Evolutionary conservation across 2,329 filamentous ascomycete genomes (phyloP).

Genomic region (Thielaviopsis musarum): DNA sequence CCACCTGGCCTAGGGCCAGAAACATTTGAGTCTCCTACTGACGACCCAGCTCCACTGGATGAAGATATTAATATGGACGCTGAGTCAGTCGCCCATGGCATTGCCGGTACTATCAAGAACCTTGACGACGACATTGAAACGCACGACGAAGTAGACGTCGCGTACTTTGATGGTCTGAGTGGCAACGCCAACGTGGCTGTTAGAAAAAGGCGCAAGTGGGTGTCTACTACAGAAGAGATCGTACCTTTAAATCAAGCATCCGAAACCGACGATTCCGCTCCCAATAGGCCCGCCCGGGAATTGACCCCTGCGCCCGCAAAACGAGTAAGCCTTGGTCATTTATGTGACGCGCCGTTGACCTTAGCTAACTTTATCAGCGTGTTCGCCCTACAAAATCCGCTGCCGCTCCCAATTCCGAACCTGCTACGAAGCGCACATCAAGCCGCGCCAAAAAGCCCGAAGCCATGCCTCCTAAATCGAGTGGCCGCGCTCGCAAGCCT

Average conservation of each 20-base stretch:
- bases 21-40: not conserved
- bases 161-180: not conserved
- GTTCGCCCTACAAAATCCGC: not conserved
- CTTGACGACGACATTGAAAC: not conserved
- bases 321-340: not conserved
- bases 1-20: not conserved
- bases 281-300: not conserved
- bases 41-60: not conserved
- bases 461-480: not conserved
- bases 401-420: not conserved
- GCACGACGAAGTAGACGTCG: not conserved
- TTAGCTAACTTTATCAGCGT: not conserved
- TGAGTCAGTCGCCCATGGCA: not conserved
- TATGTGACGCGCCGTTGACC: not conserved
- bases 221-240: not conserved
- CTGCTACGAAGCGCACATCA: not conserved
- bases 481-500: not conserved
- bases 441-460: not conserved
- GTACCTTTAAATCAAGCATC: not conserved
- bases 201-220: not conserved
- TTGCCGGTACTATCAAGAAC: not conserved
- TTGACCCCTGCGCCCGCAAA: not conserved
- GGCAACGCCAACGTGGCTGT: not conserved
- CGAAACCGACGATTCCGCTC: not conserved
- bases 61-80: not conserved